These are phyloP conservation scores for Boletus subparvulus DNA, from an alignment of 768 basidiomycete genomes.

Conservation along the genomic window DNA sequence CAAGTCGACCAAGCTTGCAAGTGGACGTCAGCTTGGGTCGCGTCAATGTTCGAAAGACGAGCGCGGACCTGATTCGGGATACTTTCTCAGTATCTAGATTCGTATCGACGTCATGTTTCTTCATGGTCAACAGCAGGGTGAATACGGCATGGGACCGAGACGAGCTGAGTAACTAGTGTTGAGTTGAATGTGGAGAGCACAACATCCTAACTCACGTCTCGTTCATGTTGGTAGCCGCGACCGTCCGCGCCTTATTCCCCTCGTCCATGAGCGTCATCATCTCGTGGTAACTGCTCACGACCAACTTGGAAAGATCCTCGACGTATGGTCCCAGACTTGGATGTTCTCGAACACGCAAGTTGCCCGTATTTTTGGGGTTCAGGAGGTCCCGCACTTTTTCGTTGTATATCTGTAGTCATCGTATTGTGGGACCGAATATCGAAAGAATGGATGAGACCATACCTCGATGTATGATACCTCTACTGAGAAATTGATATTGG, in stretches of 20 bases:
- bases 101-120: slow-evolving; percentile 77
- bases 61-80: slow-evolving; percentile 84
- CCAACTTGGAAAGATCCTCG: slow-evolving; percentile 92
- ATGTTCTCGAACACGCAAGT: slow-evolving; percentile 95
- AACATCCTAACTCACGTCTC: slow-evolving; percentile 72
- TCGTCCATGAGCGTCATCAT: slow-evolving; percentile 99
- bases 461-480: slow-evolving; percentile 99
- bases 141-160: slow-evolving; percentile 99
- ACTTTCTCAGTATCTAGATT: slow-evolving; percentile 97
- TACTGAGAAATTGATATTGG: slow-evolving; percentile 79
- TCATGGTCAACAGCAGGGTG: slow-evolving; percentile 92
- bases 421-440: neutral
- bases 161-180: slow-evolving; percentile 50
- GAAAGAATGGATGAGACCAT: slow-evolving; percentile 12
- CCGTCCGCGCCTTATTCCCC: slow-evolving; percentile 97
- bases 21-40: slow-evolving; percentile 10
- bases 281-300: slow-evolving; percentile 87
- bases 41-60: neutral
- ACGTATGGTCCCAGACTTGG: slow-evolving; percentile 97
- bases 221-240: slow-evolving; percentile 99
- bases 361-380: slow-evolving; percentile 96
- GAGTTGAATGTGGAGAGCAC: neutral
- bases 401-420: slow-evolving; percentile 73
- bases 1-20: slow-evolving; percentile 81
- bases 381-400: slow-evolving; percentile 97